phyloP scores from a whole-genome alignment of 2,329 filamentous ascomycete genomes.

The Grosmannia serpens region DNA sequence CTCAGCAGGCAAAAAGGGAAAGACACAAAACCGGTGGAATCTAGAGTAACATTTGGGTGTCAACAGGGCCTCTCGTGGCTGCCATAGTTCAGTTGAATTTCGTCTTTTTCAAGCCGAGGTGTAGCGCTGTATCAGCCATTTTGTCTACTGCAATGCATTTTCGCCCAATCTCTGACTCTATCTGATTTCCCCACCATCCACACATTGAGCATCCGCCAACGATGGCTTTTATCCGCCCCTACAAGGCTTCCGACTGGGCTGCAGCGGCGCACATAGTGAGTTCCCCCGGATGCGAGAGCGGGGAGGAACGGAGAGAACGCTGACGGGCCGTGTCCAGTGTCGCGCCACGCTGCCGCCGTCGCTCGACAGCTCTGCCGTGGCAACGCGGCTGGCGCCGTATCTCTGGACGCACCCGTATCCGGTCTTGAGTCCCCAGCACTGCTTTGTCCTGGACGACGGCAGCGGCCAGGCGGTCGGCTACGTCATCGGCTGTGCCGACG shows the following conservation, averaged over 20 bases:
- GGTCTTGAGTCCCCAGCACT: conserved; percentile 29
- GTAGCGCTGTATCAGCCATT: no score
- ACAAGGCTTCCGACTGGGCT: conserved; percentile 26
- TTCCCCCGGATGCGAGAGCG: neutral
- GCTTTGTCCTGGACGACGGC: conserved; percentile 38
- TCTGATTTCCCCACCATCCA: neutral
- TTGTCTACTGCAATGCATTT: no score
- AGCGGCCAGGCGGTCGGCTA: conserved; percentile 33
- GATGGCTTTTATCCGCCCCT: conserved; percentile 35
- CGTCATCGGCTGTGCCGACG: conserved; percentile 34
- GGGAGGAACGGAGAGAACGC: neutral
- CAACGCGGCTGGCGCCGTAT: conserved; percentile 30
- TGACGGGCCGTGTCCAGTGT: conserved; percentile 23
- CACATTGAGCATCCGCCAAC: neutral
- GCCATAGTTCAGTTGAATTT: neutral
- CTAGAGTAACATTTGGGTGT: neutral
- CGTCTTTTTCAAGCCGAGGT: neutral
- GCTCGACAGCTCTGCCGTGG: conserved; percentile 23
- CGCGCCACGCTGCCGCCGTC: conserved; percentile 34
- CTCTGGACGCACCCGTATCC: conserved; percentile 41
- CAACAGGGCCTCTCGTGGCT: neutral
- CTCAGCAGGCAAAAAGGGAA: neutral
- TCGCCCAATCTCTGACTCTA: no score
- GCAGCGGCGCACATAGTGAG: conserved; percentile 29
- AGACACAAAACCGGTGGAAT: neutral